Base-by-base conservation (phyloP, 306 rosid species). In the Cucumis melo region DNA sequence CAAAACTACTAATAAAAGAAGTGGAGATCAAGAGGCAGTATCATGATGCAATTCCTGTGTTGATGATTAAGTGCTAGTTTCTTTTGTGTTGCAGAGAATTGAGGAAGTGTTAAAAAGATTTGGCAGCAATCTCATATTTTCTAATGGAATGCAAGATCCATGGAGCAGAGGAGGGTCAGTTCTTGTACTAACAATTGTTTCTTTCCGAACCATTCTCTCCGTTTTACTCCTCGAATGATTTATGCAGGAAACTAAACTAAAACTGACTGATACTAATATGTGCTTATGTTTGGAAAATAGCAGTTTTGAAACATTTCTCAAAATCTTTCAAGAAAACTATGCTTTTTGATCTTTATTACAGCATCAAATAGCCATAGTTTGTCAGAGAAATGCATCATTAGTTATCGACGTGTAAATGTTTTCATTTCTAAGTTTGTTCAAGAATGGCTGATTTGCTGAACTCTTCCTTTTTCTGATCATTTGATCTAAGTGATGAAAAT, bases 121-220 rank as follows among this genome's bases (percentile, higher is more conserved):
- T 56, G 78, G 78, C 63, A 74, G 78, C 78, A 74, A 74, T 14
- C 55, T 74, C 63, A 74, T 74, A 29, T 74, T 74, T 34, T 74
- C 78, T 19, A 74, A 74, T 54, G 78, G 78, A 24, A 51, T 74
- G 62, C 46, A 54, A 38, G 78, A 74, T 55, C 78, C 78, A 23
- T 74, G 63, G 62, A 74, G 78, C 63, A 51, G 63, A 29, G 78
- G 78, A 51, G 78, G 78, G 78, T 74, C 61, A 73, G 77, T 73
- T 73, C 6, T 72, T 24, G 4, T 32, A 39, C 27, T 24, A 23
- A 24, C 3, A 14, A 24, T 19, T 27, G 13, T 71, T 50, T 58
- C 59, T 19, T 50, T 23, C 13, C 16, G 24, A 46, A 50, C 59
- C 19, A 58, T 73, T 73, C 42, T 73, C 29, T 39, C 58, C 14